Percentiles rank a stretch among this genome's conserved stretches.
These are phyloP conservation scores for Zasmidium angulare DNA, from an alignment of 2,329 filamentous ascomycete species.

Conservation along the genomic window DNA sequence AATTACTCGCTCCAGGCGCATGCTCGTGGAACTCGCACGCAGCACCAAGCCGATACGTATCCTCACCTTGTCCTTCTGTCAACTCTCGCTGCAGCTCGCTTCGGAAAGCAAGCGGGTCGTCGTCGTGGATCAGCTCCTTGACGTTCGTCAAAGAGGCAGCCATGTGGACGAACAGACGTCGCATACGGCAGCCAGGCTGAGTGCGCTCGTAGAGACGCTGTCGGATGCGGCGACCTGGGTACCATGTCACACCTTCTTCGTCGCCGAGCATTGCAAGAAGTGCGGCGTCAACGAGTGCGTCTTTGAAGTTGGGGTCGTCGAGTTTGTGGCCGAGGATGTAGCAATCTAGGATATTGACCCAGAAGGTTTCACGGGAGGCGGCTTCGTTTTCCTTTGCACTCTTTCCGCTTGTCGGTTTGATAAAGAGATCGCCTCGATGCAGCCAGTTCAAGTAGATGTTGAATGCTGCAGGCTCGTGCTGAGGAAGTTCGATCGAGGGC, in stretches of 20 bases:
- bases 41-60: not conserved
- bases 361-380: not conserved
- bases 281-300: constrained; percentile 22
- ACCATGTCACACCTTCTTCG: not conserved
- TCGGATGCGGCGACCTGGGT: not conserved
- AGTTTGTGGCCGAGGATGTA: constrained; percentile 13
- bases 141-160: not conserved
- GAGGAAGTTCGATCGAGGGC: constrained; percentile 12
- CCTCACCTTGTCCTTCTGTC: not conserved
- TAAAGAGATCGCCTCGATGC: constrained; percentile 7
- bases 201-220: not conserved
- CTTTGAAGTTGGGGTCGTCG: constrained; percentile 12
- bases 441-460: constrained; percentile 25
- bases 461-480: constrained; percentile 13
- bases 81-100: not conserved
- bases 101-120: not conserved
- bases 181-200: not conserved
- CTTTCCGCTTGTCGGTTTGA: not conserved
- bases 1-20: not conserved
- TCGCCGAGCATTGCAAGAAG: constrained; percentile 6
- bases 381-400: not conserved
- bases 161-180: not conserved
- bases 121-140: not conserved
- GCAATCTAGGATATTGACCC: not conserved
- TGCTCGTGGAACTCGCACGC: not conserved